Base-by-base conservation (phyloP, 2,329 filamentous ascomycete genomes). In the Fusarium hostae region DNA sequence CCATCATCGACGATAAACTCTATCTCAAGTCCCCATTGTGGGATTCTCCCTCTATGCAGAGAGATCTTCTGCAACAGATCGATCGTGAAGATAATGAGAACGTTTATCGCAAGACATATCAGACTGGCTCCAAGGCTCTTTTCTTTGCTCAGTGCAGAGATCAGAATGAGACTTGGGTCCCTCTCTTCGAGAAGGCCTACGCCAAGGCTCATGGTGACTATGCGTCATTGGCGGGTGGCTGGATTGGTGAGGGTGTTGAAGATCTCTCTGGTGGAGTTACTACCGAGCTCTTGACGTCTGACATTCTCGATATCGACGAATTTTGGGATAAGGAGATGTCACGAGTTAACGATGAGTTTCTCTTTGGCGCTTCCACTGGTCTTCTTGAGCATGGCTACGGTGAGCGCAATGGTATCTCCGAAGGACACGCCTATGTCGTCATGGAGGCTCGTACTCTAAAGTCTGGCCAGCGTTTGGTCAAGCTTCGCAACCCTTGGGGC, bases 1-100 rank as follows among this genome's bases (percentile, higher is more conserved):
- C 93, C 63, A 95, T 97, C 68, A 90, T 97, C 65, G 94, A 97
- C 77, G 94, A 97, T 80, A 97, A 97, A 81, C 86, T 97, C 5
- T 97, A 93, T 79, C 87, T 97, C 22, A 93, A 91, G 66, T 93
- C 92, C 3, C 92, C 93, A 8, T 91, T 92, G 77, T 97, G 94
- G 83, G 93, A 97, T 72, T 92, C 93, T 37, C 91, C 90, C 2
- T 90, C 92, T 55, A 87, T 92, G 78, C 92, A 94, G 77, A 89
- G 93, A 41, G 88, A 92, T 59, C 85, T 94, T 28, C 88, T 94
- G 77, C 89, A 94, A 75, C 91, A 94, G 75, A 90, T 94, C 51
- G 92, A 94, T 77, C 88, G 91, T 59, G 90, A 90, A 56, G 90
- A 93, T 56, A 89, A 91, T 1, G 91, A 94, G 77, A 86, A 89